Base-by-base conservation (phyloP, 2,329 filamentous ascomycete species). In the Chaetomium strumarium region DNA sequence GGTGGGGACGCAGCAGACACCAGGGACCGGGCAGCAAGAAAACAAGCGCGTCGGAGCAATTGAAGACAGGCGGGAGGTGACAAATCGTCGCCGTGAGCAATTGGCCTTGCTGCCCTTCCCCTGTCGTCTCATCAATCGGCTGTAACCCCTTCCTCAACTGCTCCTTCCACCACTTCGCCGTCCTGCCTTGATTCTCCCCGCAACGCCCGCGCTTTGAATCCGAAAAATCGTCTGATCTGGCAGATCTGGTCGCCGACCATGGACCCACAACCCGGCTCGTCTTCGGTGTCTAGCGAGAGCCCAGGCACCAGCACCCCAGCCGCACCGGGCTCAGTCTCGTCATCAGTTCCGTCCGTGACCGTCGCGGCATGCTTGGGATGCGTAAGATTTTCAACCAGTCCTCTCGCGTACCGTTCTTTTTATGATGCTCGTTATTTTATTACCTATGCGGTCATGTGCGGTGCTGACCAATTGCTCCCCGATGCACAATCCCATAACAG, bases 341-440 rank as follows among this genome's bases (percentile, higher is more conserved):
- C 24, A 24, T 24, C 24, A 24, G 24, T 24, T 7, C 24, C 24
- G 24, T 24, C 24, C 24, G 24, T 24, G 24, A 24, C 24, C 4
- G 24, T 24, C 44, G 76, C 78, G 30, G 78, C 78, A 20, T 81
- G 78, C 62, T 68, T 81, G 42, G 73, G 74, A 51, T 81, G 78
- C 66, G 78, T 81, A 70, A 69, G 77, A 24, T 24, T 24, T 24
- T 4, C 24, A 24, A 24, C 24, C 24, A 4, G 7, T 24, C 24
- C 7, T 24, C 24, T 24, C 24, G 7, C 24, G 4, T 7, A 24
- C 7, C 24, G 24, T 20, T 31, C 43, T 17, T 17, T 17, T 49
- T 55, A 30, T 13, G 14, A 10, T 11, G 40, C 46, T 58, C 59
- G 36, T 60, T 53, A 42, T 24, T 34, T 31, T 36, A 31, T 10